These are phyloP conservation scores for Glutinoglossum americanum DNA, from an alignment of 495 filamentous ascomycete species.

Conservation along the genomic window DNA sequence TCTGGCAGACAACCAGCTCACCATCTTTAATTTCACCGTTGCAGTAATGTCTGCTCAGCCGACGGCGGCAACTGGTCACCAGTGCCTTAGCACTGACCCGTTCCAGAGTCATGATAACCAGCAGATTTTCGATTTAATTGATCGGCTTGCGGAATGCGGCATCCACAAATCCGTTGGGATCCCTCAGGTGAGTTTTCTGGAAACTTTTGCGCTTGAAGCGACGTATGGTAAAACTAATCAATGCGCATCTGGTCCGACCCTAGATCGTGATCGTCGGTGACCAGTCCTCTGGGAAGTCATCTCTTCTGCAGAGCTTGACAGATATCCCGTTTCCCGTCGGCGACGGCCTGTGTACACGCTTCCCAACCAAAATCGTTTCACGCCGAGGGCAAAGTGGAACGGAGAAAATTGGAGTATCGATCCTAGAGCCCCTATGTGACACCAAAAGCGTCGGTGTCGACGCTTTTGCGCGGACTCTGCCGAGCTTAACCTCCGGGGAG, in stretches of 20 bases:
- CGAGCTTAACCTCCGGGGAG: background rate
- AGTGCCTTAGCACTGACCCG: background rate
- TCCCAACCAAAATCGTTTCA: background rate
- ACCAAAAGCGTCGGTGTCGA: background rate
- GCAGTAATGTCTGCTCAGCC: background rate
- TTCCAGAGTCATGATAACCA: background rate
- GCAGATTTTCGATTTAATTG: background rate
- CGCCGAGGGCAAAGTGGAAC: background rate
- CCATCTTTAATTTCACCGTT: too few relatives aligned
- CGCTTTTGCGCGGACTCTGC: background rate
- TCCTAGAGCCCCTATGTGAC: background rate
- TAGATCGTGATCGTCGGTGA: constrained; percentile 1
- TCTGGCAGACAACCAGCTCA: too few relatives aligned
- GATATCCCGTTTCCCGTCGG: background rate
- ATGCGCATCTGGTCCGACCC: too few relatives aligned
- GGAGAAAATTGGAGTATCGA: background rate
- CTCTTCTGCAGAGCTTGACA: background rate
- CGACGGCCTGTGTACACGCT: background rate
- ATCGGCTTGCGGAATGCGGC: background rate
- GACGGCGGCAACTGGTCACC: background rate
- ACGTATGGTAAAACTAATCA: too few relatives aligned
- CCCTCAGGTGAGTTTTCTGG: background rate
- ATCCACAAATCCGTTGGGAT: background rate
- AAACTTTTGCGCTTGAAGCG: background rate
- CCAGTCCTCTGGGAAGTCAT: background rate